A percentile compares a stretch with the other conserved stretches of the same genome.
These are phyloP conservation scores for Pseudotsuga menziesii DNA, from an alignment of 75 land plant species.

Conservation along the genomic window DNA sequence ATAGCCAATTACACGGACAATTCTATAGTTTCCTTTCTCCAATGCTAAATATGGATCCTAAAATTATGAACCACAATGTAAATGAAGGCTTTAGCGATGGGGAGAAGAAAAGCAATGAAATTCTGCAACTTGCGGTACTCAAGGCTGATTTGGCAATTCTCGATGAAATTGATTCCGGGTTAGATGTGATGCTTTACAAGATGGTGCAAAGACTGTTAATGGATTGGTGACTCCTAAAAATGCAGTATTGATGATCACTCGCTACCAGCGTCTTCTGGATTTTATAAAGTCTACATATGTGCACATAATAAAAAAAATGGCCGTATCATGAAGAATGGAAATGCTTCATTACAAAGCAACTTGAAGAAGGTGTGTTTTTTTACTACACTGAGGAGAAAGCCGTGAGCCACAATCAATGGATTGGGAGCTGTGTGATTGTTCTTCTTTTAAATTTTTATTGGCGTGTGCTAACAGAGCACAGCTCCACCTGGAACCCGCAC, in stretches of 20 bases:
- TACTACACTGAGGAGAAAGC: too few relatives aligned
- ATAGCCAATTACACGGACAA: too few relatives aligned
- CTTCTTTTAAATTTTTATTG: too few relatives aligned
- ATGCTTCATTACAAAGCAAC: slow-evolving; percentile 64
- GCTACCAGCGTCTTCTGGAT: slow-evolving; percentile 74
- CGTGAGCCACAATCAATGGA: too few relatives aligned
- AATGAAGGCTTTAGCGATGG: too few relatives aligned
- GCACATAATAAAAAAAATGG: slow-evolving; percentile 95
- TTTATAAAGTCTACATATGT: slow-evolving; percentile 70
- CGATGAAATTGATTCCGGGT: slow-evolving; percentile 95
- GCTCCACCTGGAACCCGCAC: too few relatives aligned
- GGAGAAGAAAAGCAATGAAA: too few relatives aligned
- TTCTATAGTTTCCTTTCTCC: too few relatives aligned
- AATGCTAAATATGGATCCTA: too few relatives aligned
- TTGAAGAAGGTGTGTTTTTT: slow-evolving; percentile 75
- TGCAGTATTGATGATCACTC: slow-evolving; percentile 93
- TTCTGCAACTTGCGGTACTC: slow-evolving; percentile 45
- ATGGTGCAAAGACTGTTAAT: slow-evolving; percentile 85
- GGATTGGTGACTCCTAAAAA: slow-evolving; percentile 63
- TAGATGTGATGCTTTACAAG: slow-evolving; percentile 95
- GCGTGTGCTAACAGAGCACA: too few relatives aligned
- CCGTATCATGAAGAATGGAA: slow-evolving; percentile 80
- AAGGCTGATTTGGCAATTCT: slow-evolving; percentile 90
- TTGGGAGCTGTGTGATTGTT: too few relatives aligned
- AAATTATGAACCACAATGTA: too few relatives aligned